Base-by-base conservation (phyloP, 2,329 filamentous ascomycete species). In the Epichloe scottii region DNA sequence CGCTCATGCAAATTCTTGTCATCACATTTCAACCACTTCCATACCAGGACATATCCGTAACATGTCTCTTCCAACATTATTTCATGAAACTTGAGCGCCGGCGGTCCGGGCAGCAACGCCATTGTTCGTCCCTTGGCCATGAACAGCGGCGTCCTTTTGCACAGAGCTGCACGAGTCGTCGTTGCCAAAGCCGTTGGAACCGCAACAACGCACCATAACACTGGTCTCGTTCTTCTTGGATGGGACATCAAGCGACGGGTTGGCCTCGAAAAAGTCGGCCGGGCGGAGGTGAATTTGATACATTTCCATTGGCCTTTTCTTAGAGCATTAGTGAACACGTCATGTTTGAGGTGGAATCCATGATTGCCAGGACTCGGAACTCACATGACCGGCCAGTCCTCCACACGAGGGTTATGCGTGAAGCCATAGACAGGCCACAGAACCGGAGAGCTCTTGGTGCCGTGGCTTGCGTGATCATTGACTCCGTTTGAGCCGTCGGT, bases 311-410 rank as follows among this genome's bases (percentile, higher is more conserved):
- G 37, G 72, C 72, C 72, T 71, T 74, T 34, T 35, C n/a, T 17
- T 48, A 58, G 46, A 54, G 47, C 35, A 15, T 39, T 5, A 15
- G 21, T 21, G 7, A 7, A 26, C 21, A 8, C 15, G 43, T 17
- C 26, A 19, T 23, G 17, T 35, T 38, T 23, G 14, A n/a, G 8
- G 39, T 15, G 17, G 8, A 19, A 21, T 11, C 8, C 3, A 10
- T 11, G 26, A 30, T 10, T 30, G 3, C 26, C 26, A 10, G 26
- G 3, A 30, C 14, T 19, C 7, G 23, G 5, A 38, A 68, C 72
- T 69, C 58, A 74, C 72, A 75, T 75, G 10, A 75, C 72, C 4
- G 72, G 72, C 72, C 72, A 75, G 53, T 75, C 71, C 56, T 75
- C 71, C 5, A 73, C 68, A 5, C 71, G 61, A 1, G 71, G 71